A percentile compares a stretch with the other conserved stretches of the same genome.
Evolutionary conservation across 345 rosid species (phyloP).

Genomic region (Rhizophora mangle): DNA sequence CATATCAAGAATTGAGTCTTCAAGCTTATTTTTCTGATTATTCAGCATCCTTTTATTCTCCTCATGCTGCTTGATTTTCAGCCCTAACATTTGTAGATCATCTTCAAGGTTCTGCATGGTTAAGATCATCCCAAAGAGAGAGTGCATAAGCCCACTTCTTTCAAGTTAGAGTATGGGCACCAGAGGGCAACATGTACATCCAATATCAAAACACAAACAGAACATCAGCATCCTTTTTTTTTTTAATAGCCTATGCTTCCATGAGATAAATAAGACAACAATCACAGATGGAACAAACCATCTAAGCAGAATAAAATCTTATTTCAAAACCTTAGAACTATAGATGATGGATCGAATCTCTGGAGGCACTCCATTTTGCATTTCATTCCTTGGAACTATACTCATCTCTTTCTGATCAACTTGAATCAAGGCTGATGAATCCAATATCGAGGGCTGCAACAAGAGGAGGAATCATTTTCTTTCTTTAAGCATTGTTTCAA

Average conservation of each 20-base stretch:
- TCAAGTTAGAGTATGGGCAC: background rate
- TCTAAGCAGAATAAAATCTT: background rate
- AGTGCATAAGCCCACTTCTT: background rate
- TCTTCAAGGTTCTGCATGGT: constrained; percentile 61
- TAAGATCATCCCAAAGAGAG: constrained; percentile 9
- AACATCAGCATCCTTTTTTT: background rate
- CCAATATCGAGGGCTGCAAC: constrained; percentile 10
- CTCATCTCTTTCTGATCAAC: constrained; percentile 20
- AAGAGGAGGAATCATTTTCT: background rate
- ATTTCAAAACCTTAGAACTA: constrained; percentile 19
- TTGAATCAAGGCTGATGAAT: constrained; percentile 9
- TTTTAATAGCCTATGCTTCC: background rate
- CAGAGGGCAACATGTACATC: background rate
- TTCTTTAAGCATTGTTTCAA: background rate
- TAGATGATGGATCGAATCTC: constrained; percentile 15
- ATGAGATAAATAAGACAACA: background rate
- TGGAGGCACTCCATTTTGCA: constrained; percentile 17
- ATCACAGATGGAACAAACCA: too few relatives aligned
- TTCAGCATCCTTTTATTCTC: constrained; percentile 48
- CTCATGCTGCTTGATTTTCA: constrained; percentile 67
- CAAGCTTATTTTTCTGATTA: constrained; percentile 50
- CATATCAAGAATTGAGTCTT: constrained; percentile 54
- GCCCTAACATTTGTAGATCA: constrained; percentile 54
- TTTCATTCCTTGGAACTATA: constrained; percentile 8
- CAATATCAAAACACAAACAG: too few relatives aligned